Base-by-base conservation (phyloP, 1,284 basidiomycete genomes). In the Prillingera fragicola region DNA sequence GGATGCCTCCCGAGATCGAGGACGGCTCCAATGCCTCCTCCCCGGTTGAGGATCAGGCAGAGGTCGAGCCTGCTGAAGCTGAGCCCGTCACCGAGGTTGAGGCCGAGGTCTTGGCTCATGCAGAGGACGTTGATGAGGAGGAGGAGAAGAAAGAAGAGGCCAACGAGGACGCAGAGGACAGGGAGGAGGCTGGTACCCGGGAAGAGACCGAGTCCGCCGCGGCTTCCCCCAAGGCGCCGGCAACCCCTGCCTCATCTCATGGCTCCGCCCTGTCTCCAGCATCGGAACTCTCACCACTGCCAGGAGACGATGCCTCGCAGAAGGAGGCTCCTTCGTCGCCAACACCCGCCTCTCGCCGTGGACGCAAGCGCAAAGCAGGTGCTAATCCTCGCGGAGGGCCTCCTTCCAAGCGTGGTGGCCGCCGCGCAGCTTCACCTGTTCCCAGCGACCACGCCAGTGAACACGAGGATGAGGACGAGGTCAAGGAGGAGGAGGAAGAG, bases 311-410 rank as follows among this genome's bases (percentile, higher is more conserved):
- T 21, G 34, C 27, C 3, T 27, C 40, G 2, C 15, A 40, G 8
- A 33, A 22, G 1, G 34, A 27, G 0, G n/a, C 22, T 2, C 24
- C 43, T 17, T 33, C 42, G 3, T 39, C 44, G 2, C 50, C 45
- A 4, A 38, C 40, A n/a, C 36, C 43, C 1, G 17, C 33, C 2
- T 8, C 48, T 4, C 48, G 52, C 2, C 51, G 60, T n/a, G 36
- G 38, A 1, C 50, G 51, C 23, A 66, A 66, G 42, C 45, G 63
- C 17, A 66, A 63, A 47, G 59, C 60, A 2, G 28, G 33, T 7
- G 40, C 43, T 10, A 53, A 46, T 35, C 51, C 58, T 19, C 40
- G 47, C 3, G 57, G 46, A 21, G 54, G 39, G 4, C 63, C 60
- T 13, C 29, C 49, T 4, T 34, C 54, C 1, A 65, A 65, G 41